Percentiles rank a stretch among this genome's conserved stretches.
Evolutionary conservation across 208 protist genomes (phyloP).

Genomic region (Endotrypanum monterogeii): DNA sequence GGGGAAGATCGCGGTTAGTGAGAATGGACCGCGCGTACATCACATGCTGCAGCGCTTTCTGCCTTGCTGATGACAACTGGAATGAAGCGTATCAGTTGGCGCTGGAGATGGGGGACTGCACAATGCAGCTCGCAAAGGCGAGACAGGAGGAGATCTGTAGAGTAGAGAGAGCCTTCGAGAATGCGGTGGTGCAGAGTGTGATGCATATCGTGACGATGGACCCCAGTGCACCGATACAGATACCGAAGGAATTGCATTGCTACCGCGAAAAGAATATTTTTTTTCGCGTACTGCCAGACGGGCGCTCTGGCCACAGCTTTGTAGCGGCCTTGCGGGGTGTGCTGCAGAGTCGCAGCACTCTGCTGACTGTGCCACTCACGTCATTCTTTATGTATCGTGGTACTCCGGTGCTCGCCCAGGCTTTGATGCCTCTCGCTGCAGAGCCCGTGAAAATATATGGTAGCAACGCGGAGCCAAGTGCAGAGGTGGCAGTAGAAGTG

Average conservation of each 20-base stretch:
- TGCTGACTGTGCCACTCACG: slow-evolving; percentile 85
- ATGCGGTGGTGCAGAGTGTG: slow-evolving; percentile 43
- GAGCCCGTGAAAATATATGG: slow-evolving; percentile 48
- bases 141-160: slow-evolving; percentile 49
- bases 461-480: slow-evolving; percentile 4
- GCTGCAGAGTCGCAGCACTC: slow-evolving; percentile 63
- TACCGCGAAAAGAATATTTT: slow-evolving; percentile 86
- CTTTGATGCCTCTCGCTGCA: slow-evolving; percentile 67
- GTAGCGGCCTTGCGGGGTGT: slow-evolving; percentile 75
- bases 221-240: slow-evolving; percentile 57
- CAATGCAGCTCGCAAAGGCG: slow-evolving; percentile 36
- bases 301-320: slow-evolving; percentile 78
- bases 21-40: slow-evolving; percentile 47
- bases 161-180: slow-evolving; percentile 62
- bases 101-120: slow-evolving; percentile 70
- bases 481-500: slow-evolving; percentile 73
- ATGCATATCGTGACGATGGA: slow-evolving; percentile 78
- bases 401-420: slow-evolving; percentile 86
- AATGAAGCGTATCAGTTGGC: slow-evolving; percentile 79
- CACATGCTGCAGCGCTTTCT: slow-evolving; percentile 48
- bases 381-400: slow-evolving; percentile 78
- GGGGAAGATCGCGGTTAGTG: neutral
- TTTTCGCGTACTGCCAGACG: slow-evolving; percentile 83
- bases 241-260: slow-evolving; percentile 78
- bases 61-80: slow-evolving; percentile 49